Conservation (phyloP, 2,329 filamentous ascomycete species). For the Venturia carpophila region DNA sequence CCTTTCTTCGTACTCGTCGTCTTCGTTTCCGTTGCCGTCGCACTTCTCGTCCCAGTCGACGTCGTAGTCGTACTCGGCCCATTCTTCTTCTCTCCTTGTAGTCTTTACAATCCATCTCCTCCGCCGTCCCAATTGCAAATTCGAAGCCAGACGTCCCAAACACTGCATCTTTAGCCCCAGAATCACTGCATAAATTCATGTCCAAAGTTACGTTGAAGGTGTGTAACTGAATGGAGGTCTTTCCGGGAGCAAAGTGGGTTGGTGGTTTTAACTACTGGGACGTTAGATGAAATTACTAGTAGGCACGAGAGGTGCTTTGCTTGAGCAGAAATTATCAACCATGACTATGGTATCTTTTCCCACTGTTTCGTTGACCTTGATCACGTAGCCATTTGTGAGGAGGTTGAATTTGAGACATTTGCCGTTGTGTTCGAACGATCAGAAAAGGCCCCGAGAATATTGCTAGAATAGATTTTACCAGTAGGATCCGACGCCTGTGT, state of each 20-base stretch:
- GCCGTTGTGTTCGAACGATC: background rate
- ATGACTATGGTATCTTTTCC: background rate
- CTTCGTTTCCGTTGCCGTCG: background rate
- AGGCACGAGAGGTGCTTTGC: background rate
- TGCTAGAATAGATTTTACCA: background rate
- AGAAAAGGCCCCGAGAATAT: no score
- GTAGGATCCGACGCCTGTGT: background rate
- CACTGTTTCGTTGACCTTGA: background rate
- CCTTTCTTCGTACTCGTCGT: background rate
- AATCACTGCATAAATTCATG: background rate
- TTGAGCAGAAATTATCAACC: background rate
- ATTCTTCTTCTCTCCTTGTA: background rate
- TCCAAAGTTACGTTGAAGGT: background rate
- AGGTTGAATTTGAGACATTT: conserved; percentile 1
- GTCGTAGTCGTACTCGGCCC: background rate
- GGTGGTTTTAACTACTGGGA: background rate
- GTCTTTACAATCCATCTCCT: no score
- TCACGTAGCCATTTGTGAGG: background rate
- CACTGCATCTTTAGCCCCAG: background rate
- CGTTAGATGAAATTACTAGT: background rate
- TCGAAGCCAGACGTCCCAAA: background rate
- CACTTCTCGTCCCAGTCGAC: background rate
- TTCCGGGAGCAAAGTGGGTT: background rate
- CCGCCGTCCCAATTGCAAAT: no score
- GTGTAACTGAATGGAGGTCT: background rate